Conservation (phyloP, 495 filamentous ascomycete genomes). For the Aspergillus taichungensis region DNA sequence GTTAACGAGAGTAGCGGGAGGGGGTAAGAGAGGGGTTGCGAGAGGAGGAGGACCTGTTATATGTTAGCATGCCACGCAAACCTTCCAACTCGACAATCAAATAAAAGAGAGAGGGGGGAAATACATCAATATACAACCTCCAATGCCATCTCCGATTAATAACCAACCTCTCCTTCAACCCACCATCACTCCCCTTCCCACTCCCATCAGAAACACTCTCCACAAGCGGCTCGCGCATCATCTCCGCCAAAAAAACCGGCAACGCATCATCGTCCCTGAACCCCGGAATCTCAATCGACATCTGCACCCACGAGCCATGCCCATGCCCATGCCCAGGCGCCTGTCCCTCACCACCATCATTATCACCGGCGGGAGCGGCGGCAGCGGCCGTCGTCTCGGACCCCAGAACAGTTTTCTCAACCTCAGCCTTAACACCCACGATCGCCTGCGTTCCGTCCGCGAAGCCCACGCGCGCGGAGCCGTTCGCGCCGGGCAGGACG, state of each 20-base stretch:
- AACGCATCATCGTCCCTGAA: constrained; percentile 83
- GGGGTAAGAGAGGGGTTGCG: constrained; percentile 82
- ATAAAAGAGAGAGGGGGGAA: constrained; percentile 22
- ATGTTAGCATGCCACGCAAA: constrained; percentile 2
- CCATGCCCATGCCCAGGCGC: constrained; percentile 33
- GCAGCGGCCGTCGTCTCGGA: constrained; percentile 12
- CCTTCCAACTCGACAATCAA: not conserved
- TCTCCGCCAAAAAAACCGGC: constrained; percentile 74
- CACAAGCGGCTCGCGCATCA: constrained; percentile 82
- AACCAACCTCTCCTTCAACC: constrained; percentile 59
- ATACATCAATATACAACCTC: constrained; percentile 90
- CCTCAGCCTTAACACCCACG: constrained; percentile 89
- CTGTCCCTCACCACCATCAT: constrained; percentile 18
- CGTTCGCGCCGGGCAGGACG: constrained; percentile 82
- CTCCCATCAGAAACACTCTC: constrained; percentile 34
- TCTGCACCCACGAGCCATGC: constrained; percentile 62
- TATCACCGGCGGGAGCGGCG: constrained; percentile 9
- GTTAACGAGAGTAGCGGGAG: constrained; percentile 87
- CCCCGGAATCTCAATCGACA: constrained; percentile 79
- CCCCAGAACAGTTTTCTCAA: constrained; percentile 54
- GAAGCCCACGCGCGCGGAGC: constrained; percentile 86
- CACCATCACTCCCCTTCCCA: constrained; percentile 41
- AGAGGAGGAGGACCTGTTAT: constrained; percentile 79
- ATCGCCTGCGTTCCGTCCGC: constrained; percentile 92
- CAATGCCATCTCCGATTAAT: constrained; percentile 91